These are phyloP conservation scores for Cydonia oblonga DNA, from an alignment of 331 rosid species.

Conservation along the genomic window DNA sequence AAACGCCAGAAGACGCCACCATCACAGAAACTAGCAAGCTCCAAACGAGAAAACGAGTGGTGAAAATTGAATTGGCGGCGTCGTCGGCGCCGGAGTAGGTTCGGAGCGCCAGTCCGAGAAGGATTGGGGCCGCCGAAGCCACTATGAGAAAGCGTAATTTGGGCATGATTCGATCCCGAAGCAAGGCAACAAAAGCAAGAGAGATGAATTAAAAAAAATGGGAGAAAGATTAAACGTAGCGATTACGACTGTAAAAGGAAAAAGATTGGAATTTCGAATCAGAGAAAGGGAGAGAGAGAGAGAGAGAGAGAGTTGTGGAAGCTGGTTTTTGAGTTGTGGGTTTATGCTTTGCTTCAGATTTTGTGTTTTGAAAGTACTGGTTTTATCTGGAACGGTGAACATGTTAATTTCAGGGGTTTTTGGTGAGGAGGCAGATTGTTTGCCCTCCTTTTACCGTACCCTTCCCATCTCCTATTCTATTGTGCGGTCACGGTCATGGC, in stretches of 20 bases:
- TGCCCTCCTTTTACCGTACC: no score
- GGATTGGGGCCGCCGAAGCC: conserved; percentile 12
- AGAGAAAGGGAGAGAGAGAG: not conserved
- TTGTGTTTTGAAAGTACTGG: no score
- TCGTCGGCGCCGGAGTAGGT: not conserved
- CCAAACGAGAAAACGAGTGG: conserved; percentile 8
- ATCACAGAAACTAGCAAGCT: conserved; percentile 21
- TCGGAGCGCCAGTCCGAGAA: not conserved
- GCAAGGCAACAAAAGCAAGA: conserved; percentile 2
- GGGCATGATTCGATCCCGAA: conserved; percentile 26
- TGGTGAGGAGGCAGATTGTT: no score
- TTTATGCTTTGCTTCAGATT: no score
- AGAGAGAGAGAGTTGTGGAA: not conserved
- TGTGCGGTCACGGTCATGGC: no score
- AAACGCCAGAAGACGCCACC: conserved; percentile 29
- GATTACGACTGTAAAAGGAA: conserved; percentile 21
- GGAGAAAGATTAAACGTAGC: conserved; percentile 42
- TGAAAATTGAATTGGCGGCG: not conserved
- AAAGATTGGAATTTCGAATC: conserved; percentile 39
- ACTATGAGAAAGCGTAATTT: conserved; percentile 25
- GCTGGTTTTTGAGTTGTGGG: not conserved
- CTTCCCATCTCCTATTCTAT: no score
- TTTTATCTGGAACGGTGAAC: no score
- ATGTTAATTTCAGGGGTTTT: no score
- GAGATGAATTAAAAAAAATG: conserved; percentile 1